A percentile compares a stretch with the other conserved stretches of the same genome.
Conservation (phyloP, 495 filamentous ascomycete species). For the Neurospora sp. region DNA sequence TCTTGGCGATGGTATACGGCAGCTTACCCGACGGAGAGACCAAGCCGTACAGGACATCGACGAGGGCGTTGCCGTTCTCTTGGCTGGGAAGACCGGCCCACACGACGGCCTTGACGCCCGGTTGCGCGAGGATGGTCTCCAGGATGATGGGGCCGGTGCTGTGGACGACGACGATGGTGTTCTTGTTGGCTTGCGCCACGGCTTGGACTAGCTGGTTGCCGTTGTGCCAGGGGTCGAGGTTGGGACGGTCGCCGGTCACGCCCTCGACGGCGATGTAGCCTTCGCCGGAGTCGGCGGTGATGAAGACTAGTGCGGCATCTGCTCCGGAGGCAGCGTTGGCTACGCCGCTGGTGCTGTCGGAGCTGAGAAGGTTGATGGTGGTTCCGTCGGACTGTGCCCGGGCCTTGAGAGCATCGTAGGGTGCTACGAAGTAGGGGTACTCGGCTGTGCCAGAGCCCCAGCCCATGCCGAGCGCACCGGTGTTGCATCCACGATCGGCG, state of each 20-base stretch:
- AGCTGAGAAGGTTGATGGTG: slow-evolving; percentile 37
- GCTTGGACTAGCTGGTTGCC: slow-evolving; percentile 62
- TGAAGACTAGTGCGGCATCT: slow-evolving; percentile 54
- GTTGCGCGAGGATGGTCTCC: slow-evolving; percentile 69
- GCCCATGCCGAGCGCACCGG: slow-evolving; percentile 49
- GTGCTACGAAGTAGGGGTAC: slow-evolving; percentile 48
- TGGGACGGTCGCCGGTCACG: slow-evolving; percentile 47
- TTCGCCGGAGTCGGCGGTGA: slow-evolving; percentile 57
- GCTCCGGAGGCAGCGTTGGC: slow-evolving; percentile 41
- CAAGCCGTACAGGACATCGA: slow-evolving; percentile 78
- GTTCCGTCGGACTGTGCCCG: slow-evolving; percentile 39
- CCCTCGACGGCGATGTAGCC: slow-evolving; percentile 55
- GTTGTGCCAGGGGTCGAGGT: slow-evolving; percentile 63
- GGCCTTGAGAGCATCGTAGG: slow-evolving; percentile 42
- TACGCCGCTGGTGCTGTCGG: slow-evolving; percentile 39
- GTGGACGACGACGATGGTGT: slow-evolving; percentile 85
- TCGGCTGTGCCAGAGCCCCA: slow-evolving; percentile 51
- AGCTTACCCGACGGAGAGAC: slow-evolving; percentile 75
- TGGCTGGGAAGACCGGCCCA: slow-evolving; percentile 87
- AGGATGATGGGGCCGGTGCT: slow-evolving; percentile 80
- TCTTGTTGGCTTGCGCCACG: slow-evolving; percentile 52
- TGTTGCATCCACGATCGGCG: slow-evolving; percentile 49
- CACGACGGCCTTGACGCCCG: slow-evolving; percentile 69
- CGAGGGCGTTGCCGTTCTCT: slow-evolving; percentile 79
- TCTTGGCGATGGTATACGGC: slow-evolving; percentile 85